A percentile compares a stretch with the other conserved stretches of the same genome.
phyloP scores from a whole-genome alignment of 2,329 filamentous ascomycete species.

The Talaromyces rugulosus region DNA sequence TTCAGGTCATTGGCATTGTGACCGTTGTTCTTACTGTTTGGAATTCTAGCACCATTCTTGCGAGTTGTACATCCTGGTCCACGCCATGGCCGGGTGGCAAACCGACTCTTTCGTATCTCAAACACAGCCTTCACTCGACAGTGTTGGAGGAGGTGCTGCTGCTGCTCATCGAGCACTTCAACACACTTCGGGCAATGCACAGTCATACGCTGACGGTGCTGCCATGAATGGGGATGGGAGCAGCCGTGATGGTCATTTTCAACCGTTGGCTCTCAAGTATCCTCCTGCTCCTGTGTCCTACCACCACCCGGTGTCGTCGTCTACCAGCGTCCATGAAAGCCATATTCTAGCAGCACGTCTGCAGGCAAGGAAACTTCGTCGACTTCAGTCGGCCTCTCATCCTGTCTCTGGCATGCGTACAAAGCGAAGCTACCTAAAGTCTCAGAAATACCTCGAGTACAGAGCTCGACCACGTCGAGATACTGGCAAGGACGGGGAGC shows the following conservation, averaged over 20 bases:
- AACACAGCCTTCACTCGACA: conserved; percentile 30
- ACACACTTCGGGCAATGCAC: conserved; percentile 41
- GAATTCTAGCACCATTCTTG: conserved; percentile 39
- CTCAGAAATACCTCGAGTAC: conserved; percentile 43
- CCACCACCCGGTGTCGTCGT: conserved; percentile 23
- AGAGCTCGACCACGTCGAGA: conserved; percentile 39
- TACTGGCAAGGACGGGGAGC: conserved; percentile 40
- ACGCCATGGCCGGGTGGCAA: conserved; percentile 40
- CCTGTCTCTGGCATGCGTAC: conserved; percentile 10
- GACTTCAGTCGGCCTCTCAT: conserved; percentile 31
- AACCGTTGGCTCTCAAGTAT: conserved; percentile 34
- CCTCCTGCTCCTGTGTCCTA: conserved; percentile 24
- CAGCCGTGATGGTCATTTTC: conserved; percentile 31
- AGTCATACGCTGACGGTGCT: conserved; percentile 33
- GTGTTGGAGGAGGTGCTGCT: conserved; percentile 19
- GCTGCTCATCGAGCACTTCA: conserved; percentile 33
- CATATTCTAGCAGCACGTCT: conserved; percentile 27
- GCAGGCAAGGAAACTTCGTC: conserved; percentile 32
- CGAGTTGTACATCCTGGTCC: conserved; percentile 29
- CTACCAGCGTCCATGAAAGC: conserved; percentile 21
- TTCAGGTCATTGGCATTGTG: conserved; percentile 34
- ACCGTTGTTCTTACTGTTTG: conserved; percentile 27
- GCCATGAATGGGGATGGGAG: conserved; percentile 23
- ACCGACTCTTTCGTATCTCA: conserved; percentile 35
- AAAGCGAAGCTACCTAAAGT: conserved; percentile 34